Conservation (phyloP, 2,329 filamentous ascomycete species). For the Teratosphaeria epicoccoides region DNA sequence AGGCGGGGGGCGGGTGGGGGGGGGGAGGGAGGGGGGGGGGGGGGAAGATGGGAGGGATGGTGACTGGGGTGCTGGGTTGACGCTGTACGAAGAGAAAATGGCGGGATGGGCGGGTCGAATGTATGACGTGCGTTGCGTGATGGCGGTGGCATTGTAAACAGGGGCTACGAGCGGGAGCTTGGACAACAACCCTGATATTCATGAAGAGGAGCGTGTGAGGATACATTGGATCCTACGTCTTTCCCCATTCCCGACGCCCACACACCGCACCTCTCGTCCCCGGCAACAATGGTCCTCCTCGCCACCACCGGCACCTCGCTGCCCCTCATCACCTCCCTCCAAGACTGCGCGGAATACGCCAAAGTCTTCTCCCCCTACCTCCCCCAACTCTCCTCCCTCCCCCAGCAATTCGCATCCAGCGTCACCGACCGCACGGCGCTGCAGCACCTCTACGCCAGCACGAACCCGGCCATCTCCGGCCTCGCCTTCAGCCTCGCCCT, state of each 20-base stretch:
- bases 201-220: background rate
- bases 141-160: background rate
- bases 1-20: no score
- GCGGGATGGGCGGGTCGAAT: background rate
- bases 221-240: background rate
- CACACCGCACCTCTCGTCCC: background rate
- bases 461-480: conserved; percentile 73
- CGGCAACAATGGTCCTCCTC: conserved; percentile 6
- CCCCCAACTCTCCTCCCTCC: conserved; percentile 46
- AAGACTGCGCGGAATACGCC: conserved; percentile 66
- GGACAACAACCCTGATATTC: no score
- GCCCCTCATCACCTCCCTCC: conserved; percentile 49
- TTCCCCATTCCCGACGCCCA: background rate
- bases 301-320: conserved; percentile 6
- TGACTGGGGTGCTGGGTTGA: no score
- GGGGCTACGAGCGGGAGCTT: background rate
- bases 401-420: conserved; percentile 41
- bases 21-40: no score
- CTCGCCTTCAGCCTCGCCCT: conserved; percentile 62
- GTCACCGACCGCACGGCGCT: conserved; percentile 52
- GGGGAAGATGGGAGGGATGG: no score
- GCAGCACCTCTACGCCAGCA: conserved; percentile 63
- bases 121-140: background rate
- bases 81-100: background rate
- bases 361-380: conserved; percentile 69